These are phyloP conservation scores for Eustoma russellianum DNA, from an alignment of 257 asterid genomes.

Conservation along the genomic window DNA sequence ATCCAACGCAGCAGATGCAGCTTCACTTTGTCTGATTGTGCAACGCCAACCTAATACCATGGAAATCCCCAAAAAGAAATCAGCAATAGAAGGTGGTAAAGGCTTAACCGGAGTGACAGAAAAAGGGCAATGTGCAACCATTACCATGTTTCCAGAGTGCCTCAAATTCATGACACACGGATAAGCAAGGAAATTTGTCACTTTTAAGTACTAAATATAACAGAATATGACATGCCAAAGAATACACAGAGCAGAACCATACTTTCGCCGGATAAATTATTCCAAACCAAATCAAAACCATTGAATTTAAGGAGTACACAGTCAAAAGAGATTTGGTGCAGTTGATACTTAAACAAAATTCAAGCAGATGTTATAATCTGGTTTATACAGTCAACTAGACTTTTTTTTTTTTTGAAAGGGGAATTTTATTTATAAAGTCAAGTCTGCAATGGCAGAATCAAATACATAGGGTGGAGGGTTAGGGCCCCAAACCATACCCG, in stretches of 20 bases:
- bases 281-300: background rate
- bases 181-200: background rate
- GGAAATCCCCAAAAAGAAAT: constrained; percentile 2
- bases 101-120: background rate
- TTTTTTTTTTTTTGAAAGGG: too few relatives aligned
- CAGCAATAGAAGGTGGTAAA: constrained; percentile 5
- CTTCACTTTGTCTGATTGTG: constrained; percentile 44
- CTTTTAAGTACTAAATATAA: background rate
- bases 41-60: constrained; percentile 42
- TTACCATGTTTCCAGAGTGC: background rate
- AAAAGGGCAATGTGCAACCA: background rate
- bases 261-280: too few relatives aligned
- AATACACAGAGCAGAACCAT: background rate
- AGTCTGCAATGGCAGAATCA: too few relatives aligned
- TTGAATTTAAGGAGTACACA: background rate
- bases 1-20: constrained; percentile 76
- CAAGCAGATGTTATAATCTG: background rate
- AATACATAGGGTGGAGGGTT: too few relatives aligned
- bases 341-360: background rate
- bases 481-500: too few relatives aligned
- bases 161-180: background rate
- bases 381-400: background rate
- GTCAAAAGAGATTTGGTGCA: background rate
- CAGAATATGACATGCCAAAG: background rate
- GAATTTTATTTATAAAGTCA: too few relatives aligned